Percentiles rank a stretch among this genome's conserved stretches.
Evolutionary conservation across 2,329 filamentous ascomycete species (phyloP).

Genomic region (Metarhizium robertsii): DNA sequence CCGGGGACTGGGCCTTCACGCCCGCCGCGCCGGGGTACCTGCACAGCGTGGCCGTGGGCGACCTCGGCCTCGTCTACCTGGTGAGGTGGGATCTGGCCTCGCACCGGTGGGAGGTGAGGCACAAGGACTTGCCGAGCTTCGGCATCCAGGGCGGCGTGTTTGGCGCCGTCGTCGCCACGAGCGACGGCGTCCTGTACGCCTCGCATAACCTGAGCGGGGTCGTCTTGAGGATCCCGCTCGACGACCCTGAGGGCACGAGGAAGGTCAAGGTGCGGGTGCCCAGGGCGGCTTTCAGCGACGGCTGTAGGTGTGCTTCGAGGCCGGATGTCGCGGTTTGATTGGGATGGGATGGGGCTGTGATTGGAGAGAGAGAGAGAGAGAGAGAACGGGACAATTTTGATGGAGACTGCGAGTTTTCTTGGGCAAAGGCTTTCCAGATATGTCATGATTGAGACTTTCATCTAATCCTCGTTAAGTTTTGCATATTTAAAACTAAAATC

Average conservation of each 20-base stretch:
- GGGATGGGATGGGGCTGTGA: background rate
- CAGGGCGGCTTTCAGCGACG: background rate
- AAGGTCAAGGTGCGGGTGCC: background rate
- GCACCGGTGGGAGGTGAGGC: background rate
- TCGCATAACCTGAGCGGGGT: background rate
- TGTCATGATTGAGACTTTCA: background rate
- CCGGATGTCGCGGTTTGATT: background rate
- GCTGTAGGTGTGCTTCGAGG: background rate
- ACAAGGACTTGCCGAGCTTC: background rate
- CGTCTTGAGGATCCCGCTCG: background rate
- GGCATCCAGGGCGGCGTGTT: background rate
- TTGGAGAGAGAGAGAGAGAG: background rate
- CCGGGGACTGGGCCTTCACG: slow-evolving; percentile 2
- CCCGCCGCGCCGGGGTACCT: background rate
- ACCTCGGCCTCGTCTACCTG: background rate
- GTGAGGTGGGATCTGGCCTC: background rate
- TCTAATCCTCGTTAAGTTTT: background rate
- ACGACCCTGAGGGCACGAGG: background rate
- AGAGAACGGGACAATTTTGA: background rate
- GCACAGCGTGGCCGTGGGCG: slow-evolving; percentile 2
- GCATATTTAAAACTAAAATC: background rate
- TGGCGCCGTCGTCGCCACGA: slow-evolving; percentile 4
- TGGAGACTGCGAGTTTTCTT: background rate
- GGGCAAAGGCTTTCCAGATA: background rate
- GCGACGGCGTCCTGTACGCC: slow-evolving; percentile 5